Evolutionary conservation across 108 stramenopile genomes (phyloP), one percentile per base, ranked within the genome.

Genomic region (Hondaea fermentalgiana): DNA sequence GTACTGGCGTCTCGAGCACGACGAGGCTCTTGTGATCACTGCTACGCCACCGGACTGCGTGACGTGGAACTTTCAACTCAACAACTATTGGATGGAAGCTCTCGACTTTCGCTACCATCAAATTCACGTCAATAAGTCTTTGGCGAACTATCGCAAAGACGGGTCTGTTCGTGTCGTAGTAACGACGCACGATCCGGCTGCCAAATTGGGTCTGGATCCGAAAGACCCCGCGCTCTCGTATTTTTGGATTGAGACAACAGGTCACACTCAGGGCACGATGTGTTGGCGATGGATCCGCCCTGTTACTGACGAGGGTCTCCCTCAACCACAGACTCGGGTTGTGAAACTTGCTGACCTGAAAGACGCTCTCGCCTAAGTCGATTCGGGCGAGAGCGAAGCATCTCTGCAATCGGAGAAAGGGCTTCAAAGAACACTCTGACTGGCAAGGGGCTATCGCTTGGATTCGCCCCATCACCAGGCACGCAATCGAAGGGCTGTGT

Each of bases 191-290:
- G 23, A 83, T 28, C 76, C 76, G 51, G n/a, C 49, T 23, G 76
- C 44, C 8, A 69, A 69, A 3, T 23, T 69, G 14, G 64, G 64
- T 1, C 64, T 69, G 21, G 76, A 83, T 12, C 45, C 76, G 16
- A n/a, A 23, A 25, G 12, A 47, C 49, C 45, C 49, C n/a, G 76
- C 12, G 3, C 19, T 25, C 19, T 69, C 64, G 8, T 69, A 69
- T 42, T 69, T 69, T 17, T 83, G 76, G 76, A 83, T 83, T 53
- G 76, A 83, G n/a, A 83, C 76, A 12, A 83, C 76, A 6, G 76
- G 76, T 6, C 76, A 83, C 51, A 53, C 45, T 8, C 51, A 53
- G 12, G 76, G 76, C 49, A 83, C 76, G 1, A 83, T 83, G 76
- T 53, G 76, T 23, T 83, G 45, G 49, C 45, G 76, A 6, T 83